Evolutionary conservation across 2,329 filamentous ascomycete genomes (phyloP).

Genomic region (Cordyceps pruinosa): DNA sequence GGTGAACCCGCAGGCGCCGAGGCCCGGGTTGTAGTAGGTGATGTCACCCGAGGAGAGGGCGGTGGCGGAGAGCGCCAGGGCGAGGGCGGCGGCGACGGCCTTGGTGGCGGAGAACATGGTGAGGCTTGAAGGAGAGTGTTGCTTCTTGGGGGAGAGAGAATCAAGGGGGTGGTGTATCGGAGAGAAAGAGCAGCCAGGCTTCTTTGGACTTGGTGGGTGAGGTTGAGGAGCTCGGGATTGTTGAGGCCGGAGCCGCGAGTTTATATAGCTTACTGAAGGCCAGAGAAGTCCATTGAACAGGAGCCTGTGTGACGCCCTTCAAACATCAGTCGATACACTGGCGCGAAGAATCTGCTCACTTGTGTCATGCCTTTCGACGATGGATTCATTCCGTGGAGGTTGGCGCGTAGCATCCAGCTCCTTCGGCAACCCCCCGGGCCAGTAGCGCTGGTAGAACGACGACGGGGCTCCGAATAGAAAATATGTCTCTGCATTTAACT

Average conservation of each 20-base stretch:
- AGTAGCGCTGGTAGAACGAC: neutral
- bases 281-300: too few species aligned
- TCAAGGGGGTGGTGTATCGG: too few species aligned
- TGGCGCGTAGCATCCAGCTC: neutral
- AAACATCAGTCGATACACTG: too few species aligned
- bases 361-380: neutral
- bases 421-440: neutral
- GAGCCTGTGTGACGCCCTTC: too few species aligned
- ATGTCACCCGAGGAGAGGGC: conserved; percentile 10
- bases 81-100: conserved; percentile 16
- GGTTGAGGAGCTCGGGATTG: too few species aligned
- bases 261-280: too few species aligned
- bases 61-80: neutral
- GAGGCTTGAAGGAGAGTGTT: neutral
- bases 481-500: neutral
- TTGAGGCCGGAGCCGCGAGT: too few species aligned
- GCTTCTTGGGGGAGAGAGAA: too few species aligned
- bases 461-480: neutral
- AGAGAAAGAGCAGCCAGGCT: too few species aligned
- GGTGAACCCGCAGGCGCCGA: conserved; percentile 63
- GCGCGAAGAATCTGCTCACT: too few species aligned
- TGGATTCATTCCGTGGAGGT: neutral
- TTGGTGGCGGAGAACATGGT: conserved; percentile 18
- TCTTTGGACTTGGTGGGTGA: too few species aligned
- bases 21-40: conserved; percentile 53